Evolutionary conservation across 495 filamentous ascomycete species (phyloP), one percentile per base, ranked within the genome.

Genomic region (Acidomyces sp.): DNA sequence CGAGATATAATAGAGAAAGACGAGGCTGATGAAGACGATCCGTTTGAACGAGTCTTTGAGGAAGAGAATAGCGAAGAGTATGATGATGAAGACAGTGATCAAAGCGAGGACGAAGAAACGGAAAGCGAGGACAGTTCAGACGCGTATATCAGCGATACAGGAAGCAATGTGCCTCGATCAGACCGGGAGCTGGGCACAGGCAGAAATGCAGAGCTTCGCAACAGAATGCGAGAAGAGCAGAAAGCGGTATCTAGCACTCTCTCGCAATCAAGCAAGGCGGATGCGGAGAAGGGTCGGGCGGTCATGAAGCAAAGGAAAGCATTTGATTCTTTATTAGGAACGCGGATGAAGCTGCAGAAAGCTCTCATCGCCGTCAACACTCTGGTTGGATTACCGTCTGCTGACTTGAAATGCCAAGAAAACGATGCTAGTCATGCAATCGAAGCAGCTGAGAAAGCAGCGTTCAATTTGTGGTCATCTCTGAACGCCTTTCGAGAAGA

Each of bases 291-390:
- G 64, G 90, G 90, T 17, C 65, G 65, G 43, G 87, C 88, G 2
- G 80, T 96, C 22, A 85, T 82, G 50, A 62, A 72, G 35, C 90
- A 97, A 58, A 72, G 84, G 38, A 75, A 74, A 36, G 77, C 77
- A 9, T 96, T 94, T 55, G 87, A 96, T 47, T 69, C 78, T 2
- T 71, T 96, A 2, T 70, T 97, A 15, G 86, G 90, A 59, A 70
- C 80, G 16, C 76, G 90, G 5, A 93, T 97, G 52, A 79, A 83
- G 41, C 62, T 97, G 6, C 90, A 97, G 52, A 94, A 95, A 57
- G 82, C 82, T 3, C 62, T 97, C 12, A 70, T 85, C 12, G 78
- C 82, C 2, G 70, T 77, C 13, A 93, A 95, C 53, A 77, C 85
- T 4, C 70, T 93, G 35, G 37, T 33, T 7, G 43, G 23, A 11